Conservation (phyloP, 345 rosid genomes). For the Pugionium cornutum region DNA sequence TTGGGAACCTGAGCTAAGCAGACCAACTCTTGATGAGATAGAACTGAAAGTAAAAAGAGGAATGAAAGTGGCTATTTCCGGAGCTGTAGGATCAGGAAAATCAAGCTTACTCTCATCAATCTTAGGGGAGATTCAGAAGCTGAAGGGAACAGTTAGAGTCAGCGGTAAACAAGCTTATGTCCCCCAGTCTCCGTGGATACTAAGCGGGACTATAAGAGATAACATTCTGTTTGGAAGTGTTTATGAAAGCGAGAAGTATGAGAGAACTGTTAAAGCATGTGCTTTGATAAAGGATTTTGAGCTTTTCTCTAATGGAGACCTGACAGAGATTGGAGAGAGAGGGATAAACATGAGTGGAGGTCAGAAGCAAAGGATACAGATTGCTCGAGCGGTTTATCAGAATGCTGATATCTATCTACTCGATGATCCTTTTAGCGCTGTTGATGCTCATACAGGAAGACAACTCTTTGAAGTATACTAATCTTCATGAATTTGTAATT, state of each 20-base stretch:
- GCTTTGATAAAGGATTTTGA: conserved; percentile 79
- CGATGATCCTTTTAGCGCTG: conserved; percentile 96
- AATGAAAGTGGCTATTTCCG: conserved; percentile 89
- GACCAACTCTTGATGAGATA: conserved; percentile 61
- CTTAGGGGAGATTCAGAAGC: conserved; percentile 77
- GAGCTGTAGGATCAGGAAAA: conserved; percentile 87
- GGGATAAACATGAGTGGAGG: conserved; percentile 99
- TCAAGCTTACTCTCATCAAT: conserved; percentile 80
- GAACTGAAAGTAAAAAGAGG: conserved; percentile 67
- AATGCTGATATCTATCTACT: conserved; percentile 88
- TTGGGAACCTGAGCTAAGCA: conserved; percentile 60
- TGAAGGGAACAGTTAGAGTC: conserved; percentile 65
- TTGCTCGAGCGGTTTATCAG: conserved; percentile 91
- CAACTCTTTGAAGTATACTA: conserved; percentile 69
- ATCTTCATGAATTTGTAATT: neutral
- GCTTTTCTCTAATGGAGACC: conserved; percentile 72
- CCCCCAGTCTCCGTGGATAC: conserved; percentile 90
- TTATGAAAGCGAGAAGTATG: conserved; percentile 55
- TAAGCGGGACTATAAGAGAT: conserved; percentile 77
- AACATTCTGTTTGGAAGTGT: conserved; percentile 81
- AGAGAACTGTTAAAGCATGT: conserved; percentile 69
- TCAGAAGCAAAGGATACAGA: conserved; percentile 92
- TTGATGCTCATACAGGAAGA: conserved; percentile 94
- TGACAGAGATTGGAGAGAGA: conserved; percentile 93
- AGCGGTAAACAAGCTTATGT: conserved; percentile 86